Evolutionary conservation across 495 filamentous ascomycete species (phyloP).

Genomic region (Opeltia flavorubescens): DNA sequence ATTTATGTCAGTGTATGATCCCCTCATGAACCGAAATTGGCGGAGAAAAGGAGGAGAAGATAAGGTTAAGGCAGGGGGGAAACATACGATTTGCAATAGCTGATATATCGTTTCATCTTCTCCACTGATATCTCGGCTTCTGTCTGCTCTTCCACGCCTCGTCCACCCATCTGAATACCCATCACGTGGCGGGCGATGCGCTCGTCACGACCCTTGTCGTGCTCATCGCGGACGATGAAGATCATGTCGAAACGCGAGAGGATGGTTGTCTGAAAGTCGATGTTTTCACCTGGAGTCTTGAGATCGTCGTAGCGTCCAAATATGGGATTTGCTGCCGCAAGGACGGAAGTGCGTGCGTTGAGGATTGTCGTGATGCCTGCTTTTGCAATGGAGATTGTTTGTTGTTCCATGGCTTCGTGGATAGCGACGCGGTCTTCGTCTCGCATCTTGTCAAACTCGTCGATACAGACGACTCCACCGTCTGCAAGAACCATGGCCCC

Average conservation of each 20-base stretch:
- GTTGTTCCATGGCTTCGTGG: constrained; percentile 99
- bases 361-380: constrained; percentile 98
- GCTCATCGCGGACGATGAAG: constrained; percentile 95
- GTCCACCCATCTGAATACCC: constrained; percentile 90
- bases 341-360: constrained; percentile 86
- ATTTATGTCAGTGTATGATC: constrained; percentile 25
- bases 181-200: constrained; percentile 93
- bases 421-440: constrained; percentile 98
- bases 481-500: constrained; percentile 98
- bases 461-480: constrained; percentile 96
- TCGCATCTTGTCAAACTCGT: constrained; percentile 99
- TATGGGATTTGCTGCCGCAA: constrained; percentile 94
- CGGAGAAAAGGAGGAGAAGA: background rate
- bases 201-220: constrained; percentile 81
- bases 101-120: constrained; percentile 96
- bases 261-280: constrained; percentile 99
- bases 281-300: constrained; percentile 96
- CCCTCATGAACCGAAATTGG: too few species aligned
- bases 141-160: constrained; percentile 66
- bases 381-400: constrained; percentile 99
- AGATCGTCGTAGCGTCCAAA: constrained; percentile 97
- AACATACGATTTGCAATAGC: constrained; percentile 86
- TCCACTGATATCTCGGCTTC: constrained; percentile 83
- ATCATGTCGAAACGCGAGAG: constrained; percentile 99
- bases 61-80: background rate